A percentile compares a stretch with the other conserved stretches of the same genome.
Conservation (phyloP, 805 yeast genomes). For the Tanozyma kutaoensis region DNA sequence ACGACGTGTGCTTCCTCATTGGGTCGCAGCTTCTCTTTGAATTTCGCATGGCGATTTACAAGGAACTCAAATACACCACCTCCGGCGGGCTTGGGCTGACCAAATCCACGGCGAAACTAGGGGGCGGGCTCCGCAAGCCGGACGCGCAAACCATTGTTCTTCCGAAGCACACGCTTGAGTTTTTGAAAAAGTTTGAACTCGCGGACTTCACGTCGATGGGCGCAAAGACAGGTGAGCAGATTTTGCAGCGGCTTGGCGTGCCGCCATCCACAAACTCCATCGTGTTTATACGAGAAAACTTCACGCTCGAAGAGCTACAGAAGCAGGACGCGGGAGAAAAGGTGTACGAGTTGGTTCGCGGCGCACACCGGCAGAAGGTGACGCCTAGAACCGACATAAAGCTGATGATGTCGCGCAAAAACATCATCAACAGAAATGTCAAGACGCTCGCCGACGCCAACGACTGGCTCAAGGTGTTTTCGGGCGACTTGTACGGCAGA, state of each 20-base stretch:
- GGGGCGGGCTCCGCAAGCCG: slow-evolving; percentile 78
- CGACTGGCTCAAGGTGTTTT: slow-evolving; percentile 74
- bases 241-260: slow-evolving; percentile 34
- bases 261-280: slow-evolving; percentile 34
- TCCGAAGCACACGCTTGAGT: slow-evolving; percentile 30
- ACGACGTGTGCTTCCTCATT: slow-evolving; percentile 55
- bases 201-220: slow-evolving; percentile 85
- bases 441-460: slow-evolving; percentile 38
- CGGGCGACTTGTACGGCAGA: slow-evolving; percentile 65
- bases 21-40: slow-evolving; percentile 50
- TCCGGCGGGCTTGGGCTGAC: slow-evolving; percentile 79
- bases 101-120: slow-evolving; percentile 73
- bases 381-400: slow-evolving; percentile 32
- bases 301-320: slow-evolving; percentile 14
- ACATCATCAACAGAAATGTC: slow-evolving; percentile 50
- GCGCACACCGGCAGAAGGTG: too few relatives aligned
- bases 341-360: slow-evolving; percentile 44
- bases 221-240: slow-evolving; percentile 66
- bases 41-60: slow-evolving; percentile 38
- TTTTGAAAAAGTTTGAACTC: slow-evolving; percentile 48
- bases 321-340: slow-evolving; percentile 14
- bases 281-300: slow-evolving; percentile 35
- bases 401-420: slow-evolving; percentile 83
- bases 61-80: slow-evolving; percentile 64
- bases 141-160: slow-evolving; percentile 70